Evolutionary conservation across 768 basidiomycete genomes (phyloP), one percentile per base, ranked within the genome.

Genomic region (Tulasnella sp.): DNA sequence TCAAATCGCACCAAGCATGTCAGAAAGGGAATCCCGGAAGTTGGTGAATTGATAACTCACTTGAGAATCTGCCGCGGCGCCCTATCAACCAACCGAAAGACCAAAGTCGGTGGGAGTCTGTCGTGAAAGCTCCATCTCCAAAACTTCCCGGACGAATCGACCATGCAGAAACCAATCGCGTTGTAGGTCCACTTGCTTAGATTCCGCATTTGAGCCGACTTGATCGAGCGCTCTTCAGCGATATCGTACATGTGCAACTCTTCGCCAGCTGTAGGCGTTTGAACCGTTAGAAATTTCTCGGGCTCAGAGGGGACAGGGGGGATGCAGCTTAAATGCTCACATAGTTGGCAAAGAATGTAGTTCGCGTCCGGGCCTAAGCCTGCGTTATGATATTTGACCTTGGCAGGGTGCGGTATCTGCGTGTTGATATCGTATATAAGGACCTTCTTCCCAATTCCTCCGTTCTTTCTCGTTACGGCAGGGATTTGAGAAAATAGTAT

Each of bases 81-180:
- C 5, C 54, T 32, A 41, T 56, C 54, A 41, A 56, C 54, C 34
- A 56, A 42, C 21, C 54, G 30, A 42, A 56, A 56, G 4, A 56
- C 21, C 34, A 56, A 44, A 15, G 32, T 41, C 3, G 54, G 54
- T 2, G 54, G 54, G 15, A 56, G 42, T 21, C 43, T 56, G 41
- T 56, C 54, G 3, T 42, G 21, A 24, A 56, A 56, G 15, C 27
- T 24, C 54, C 54, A 56, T 13, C 54, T 42, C 54, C 54, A 56
- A 29, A 56, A 56, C 43, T 56, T 56, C 23, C 54, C 54, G 21
- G 32, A 41, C n/a, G 38, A 34, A 17, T 56, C 54, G 41, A 56
- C 54, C n/a, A 56, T 32, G 41, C 54, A 56, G 54, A 56, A 56
- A 5, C 54, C 54, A 17, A 56, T 21, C 7, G 38, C 41, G 54